Evolutionary conservation across 371 early-diverging fungal species (phyloP).

Genomic region (Conidiobolus incongruus): DNA sequence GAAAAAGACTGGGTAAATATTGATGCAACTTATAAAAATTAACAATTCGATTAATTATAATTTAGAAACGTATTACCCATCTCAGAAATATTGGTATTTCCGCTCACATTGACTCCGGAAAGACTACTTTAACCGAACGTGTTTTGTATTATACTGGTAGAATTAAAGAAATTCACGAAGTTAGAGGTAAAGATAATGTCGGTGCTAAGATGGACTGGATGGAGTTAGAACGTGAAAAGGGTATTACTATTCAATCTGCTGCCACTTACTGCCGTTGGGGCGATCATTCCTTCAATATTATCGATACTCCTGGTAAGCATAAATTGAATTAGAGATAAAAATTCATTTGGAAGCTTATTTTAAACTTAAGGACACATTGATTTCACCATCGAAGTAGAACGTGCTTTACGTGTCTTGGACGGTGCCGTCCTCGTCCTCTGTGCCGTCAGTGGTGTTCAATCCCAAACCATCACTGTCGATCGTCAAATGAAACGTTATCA

Average conservation of each 20-base stretch:
- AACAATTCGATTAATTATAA: neutral
- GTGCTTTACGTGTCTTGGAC: conserved; percentile 75
- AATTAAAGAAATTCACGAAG: conserved; percentile 92
- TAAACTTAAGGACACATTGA: conserved; percentile 89
- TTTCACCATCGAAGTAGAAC: conserved; percentile 82
- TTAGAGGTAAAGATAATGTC: conserved; percentile 88
- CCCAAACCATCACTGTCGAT: conserved; percentile 95
- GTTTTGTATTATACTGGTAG: conserved; percentile 89
- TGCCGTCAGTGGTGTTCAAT: conserved; percentile 68
- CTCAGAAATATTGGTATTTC: conserved; percentile 93
- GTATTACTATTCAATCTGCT: conserved; percentile 80
- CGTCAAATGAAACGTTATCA: conserved; percentile 80
- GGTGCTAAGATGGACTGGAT: conserved; percentile 98
- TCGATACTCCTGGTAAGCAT: conserved; percentile 62
- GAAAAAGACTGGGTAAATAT: conserved; percentile 2
- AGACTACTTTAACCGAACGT: conserved; percentile 94
- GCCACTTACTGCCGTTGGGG: conserved; percentile 72
- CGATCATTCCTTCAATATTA: conserved; percentile 64
- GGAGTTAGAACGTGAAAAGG: conserved; percentile 94
- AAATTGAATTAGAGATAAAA: neutral
- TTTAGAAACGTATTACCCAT: conserved; percentile 25
- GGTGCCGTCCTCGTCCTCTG: conserved; percentile 74
- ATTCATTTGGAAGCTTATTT: too few species aligned
- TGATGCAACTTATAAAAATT: too few species aligned
- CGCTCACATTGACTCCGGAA: conserved; percentile 97